These are phyloP conservation scores for Kwoniella bestiolae DNA, from an alignment of 768 basidiomycete genomes.

Conservation along the genomic window DNA sequence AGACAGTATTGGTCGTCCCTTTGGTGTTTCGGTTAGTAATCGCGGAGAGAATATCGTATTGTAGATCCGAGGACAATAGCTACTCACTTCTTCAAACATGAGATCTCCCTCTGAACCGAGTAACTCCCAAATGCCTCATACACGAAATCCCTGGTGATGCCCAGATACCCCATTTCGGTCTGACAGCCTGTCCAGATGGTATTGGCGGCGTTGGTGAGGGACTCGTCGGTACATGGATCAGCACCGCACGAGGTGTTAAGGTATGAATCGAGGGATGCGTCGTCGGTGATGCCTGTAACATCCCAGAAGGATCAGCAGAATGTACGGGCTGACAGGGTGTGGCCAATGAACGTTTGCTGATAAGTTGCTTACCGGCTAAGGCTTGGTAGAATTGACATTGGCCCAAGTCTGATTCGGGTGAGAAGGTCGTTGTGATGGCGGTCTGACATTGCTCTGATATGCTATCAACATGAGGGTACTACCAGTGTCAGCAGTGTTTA, in stretches of 20 bases:
- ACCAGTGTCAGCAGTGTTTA: too few species aligned
- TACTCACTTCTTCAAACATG: slow-evolving; percentile 47
- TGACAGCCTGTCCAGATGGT: slow-evolving; percentile 27
- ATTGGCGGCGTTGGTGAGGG: slow-evolving; percentile 27
- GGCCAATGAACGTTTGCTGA: too few species aligned
- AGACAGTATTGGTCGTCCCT: slow-evolving; percentile 1
- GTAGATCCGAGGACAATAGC: too few species aligned
- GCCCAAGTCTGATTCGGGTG: too few species aligned
- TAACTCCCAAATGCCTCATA: slow-evolving; percentile 32
- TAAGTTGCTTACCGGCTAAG: too few species aligned
- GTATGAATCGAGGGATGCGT: slow-evolving; percentile 18
- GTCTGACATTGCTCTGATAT: too few species aligned
- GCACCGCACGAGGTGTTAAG: slow-evolving; percentile 33
- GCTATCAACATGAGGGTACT: too few species aligned
- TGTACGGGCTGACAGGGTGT: too few species aligned
- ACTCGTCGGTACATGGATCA: slow-evolving; percentile 33
- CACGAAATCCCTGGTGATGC: slow-evolving; percentile 30
- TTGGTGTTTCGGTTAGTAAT: not conserved
- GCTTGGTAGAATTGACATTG: too few species aligned
- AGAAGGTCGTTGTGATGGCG: too few species aligned
- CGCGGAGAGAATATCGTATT: not conserved
- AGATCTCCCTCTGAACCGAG: slow-evolving; percentile 49
- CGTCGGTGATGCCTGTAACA: too few species aligned
- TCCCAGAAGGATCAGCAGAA: too few species aligned
- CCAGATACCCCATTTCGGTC: slow-evolving; percentile 31